Evolutionary conservation across 1,284 basidiomycete species (phyloP).

Genomic region (Ustilago lituana): DNA sequence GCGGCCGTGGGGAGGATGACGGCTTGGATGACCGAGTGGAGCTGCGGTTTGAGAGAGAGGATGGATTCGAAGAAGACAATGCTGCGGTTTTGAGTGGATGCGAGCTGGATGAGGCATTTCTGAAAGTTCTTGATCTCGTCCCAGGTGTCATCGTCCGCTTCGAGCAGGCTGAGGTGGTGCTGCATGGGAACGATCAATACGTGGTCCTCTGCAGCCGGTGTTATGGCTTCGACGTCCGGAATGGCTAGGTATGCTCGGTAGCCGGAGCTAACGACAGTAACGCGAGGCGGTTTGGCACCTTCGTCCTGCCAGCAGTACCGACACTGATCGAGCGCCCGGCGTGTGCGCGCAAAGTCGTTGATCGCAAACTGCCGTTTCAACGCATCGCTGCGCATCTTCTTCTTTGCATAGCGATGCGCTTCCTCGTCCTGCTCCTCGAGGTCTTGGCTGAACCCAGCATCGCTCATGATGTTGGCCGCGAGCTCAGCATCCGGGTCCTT

Average conservation of each 20-base stretch:
- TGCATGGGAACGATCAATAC: conserved; percentile 90
- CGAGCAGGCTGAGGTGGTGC: conserved; percentile 88
- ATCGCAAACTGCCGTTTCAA: conserved; percentile 98
- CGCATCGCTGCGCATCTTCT: conserved; percentile 93
- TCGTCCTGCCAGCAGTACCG: conserved; percentile 70
- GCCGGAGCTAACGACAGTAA: conserved; percentile 87
- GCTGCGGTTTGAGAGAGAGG: conserved; percentile 82
- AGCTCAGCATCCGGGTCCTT: conserved; percentile 91
- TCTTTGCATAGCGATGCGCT: conserved; percentile 86
- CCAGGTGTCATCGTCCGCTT: conserved; percentile 98
- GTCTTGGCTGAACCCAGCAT: conserved; percentile 77
- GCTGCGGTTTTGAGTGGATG: conserved; percentile 80
- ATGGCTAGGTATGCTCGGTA: conserved; percentile 88
- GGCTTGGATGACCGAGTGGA: conserved; percentile 88
- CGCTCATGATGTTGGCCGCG: conserved; percentile 84
- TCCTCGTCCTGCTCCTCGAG: conserved; percentile 97
- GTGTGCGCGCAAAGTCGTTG: conserved; percentile 90
- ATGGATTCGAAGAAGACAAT: conserved; percentile 95
- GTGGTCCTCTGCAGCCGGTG: conserved; percentile 75
- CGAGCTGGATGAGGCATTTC: conserved; percentile 97
- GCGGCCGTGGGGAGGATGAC: conserved; percentile 86
- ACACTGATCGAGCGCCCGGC: conserved; percentile 86
- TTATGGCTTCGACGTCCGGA: conserved; percentile 84
- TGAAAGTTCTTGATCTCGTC: conserved; percentile 83
- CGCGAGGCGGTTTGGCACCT: conserved; percentile 75